Evolutionary conservation across 352 stramenopile species (phyloP), one percentile per base, ranked within the genome.

Genomic region (Pythium sp.): DNA sequence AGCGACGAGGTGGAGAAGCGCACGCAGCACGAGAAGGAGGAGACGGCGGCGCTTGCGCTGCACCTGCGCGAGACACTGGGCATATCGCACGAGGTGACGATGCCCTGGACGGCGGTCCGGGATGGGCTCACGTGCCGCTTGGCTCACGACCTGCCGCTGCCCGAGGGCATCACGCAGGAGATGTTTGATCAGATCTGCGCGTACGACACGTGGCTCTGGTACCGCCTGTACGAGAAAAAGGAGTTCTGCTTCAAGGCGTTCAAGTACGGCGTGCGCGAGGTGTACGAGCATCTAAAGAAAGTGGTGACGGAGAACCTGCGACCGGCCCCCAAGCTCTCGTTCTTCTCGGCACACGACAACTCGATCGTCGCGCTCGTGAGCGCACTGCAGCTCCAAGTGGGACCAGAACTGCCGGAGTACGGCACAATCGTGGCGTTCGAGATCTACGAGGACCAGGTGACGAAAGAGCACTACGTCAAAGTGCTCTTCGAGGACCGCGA

Each of bases 331-430:
- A 88, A 87, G 56, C 65, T 95, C n/a, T 78, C 86, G 32, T 90
- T 95, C 72, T 93, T 93, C 73, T 95, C 87, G 22, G 86, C 86
- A 1, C 87, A 95, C 62, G 85, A 95, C 74, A 93, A 93, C 70
- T 92, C 87, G 49, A 90, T 95, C 72, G 83, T 95, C 15, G 85
- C 84, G 26, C 78, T 93, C 64, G 62, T 92, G 68, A 80, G 80
- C 28, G 84, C 86, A 53, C 65, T 95, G 32, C 78, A 90, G 67
- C 75, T 95, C 22, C 71, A 93, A 5, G 80, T 91, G 49, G 80
- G 79, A 6, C 69, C 65, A 5, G 71, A 81, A 4, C 58, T 91
- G 47, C 87, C 87, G 0, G 74, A 86, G 60, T 94, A 94, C 59
- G 87, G 87, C 63, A 84, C 84, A 2, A 77, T 89, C 62, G 61